Conservation (phyloP, 139 green algal genomes). For the Medakamo hakoo region DNA sequence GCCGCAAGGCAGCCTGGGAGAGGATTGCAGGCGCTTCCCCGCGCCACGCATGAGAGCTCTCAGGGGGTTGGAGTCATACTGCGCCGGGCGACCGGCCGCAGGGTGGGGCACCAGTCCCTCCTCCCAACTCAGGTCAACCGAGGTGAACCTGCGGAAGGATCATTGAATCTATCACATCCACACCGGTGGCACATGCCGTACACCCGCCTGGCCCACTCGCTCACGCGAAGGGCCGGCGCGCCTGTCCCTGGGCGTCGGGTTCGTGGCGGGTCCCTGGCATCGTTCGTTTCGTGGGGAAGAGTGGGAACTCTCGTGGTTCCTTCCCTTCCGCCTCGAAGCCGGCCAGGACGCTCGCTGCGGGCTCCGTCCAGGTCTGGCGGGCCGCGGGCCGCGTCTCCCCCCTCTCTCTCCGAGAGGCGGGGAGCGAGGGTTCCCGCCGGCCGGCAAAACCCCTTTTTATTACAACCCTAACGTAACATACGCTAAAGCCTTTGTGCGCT, state of each 20-base stretch:
- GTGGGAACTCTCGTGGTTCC: no score
- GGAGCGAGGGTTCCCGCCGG: no score
- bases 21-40: not conserved
- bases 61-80: not conserved
- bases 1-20: not conserved
- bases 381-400: not conserved
- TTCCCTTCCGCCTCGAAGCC: no score
- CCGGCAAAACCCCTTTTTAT: slow-evolving; percentile 1
- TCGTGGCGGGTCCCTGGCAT: no score
- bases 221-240: slow-evolving; percentile 4
- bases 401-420: no score
- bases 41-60: not conserved
- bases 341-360: not conserved
- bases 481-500: slow-evolving; percentile 11
- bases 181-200: slow-evolving; percentile 12
- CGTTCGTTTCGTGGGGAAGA: no score
- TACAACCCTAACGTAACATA: slow-evolving; percentile 15
- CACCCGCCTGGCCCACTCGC: slow-evolving; percentile 2
- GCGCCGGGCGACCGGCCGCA: not conserved
- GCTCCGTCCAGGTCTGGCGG: slow-evolving; percentile 2
- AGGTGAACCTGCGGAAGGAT: slow-evolving; percentile 69
- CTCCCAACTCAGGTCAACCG: not conserved
- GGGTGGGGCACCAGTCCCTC: no score
- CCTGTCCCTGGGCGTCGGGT: slow-evolving; percentile 1
- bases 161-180: slow-evolving; percentile 44